Evolutionary conservation across 2,329 filamentous ascomycete genomes (phyloP).

Genomic region (Xylaria sp.): DNA sequence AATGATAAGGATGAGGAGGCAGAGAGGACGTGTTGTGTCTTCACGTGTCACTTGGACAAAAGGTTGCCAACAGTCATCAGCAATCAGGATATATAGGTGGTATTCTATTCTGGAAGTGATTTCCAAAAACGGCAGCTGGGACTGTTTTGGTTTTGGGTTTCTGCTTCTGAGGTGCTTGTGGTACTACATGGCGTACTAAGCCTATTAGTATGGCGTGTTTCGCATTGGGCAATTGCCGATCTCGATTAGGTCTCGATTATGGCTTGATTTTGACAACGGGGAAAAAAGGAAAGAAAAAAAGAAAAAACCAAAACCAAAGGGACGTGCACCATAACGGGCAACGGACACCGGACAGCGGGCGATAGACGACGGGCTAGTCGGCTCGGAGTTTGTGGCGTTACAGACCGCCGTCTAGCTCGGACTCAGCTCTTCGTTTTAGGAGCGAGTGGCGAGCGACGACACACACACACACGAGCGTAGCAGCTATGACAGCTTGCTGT

Average conservation of each 20-base stretch:
- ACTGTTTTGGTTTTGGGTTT: constrained; percentile 13
- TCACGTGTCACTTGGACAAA: constrained; percentile 8
- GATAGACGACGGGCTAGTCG: not conserved
- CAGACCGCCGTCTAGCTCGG: not conserved
- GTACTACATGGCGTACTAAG: not conserved
- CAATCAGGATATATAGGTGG: constrained; percentile 15
- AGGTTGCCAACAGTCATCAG: constrained; percentile 9
- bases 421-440: not conserved
- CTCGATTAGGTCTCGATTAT: constrained; percentile 19
- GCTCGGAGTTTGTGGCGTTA: not conserved
- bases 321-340: not conserved
- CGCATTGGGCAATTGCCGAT: constrained; percentile 12
- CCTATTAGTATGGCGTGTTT: constrained; percentile 20
- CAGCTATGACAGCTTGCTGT: not conserved
- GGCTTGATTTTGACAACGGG: not conserved
- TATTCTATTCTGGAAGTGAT: constrained; percentile 24
- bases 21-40: not conserved
- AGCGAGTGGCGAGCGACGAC: constrained; percentile 22
- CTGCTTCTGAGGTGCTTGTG: not conserved
- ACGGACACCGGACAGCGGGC: not conserved
- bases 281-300: not conserved
- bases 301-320: not conserved
- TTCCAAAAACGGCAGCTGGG: constrained; percentile 29
- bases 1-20: not conserved
- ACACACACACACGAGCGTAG: not conserved